Evolutionary conservation across 2,329 filamentous ascomycete genomes (phyloP), one percentile per base, ranked within the genome.

Genomic region (Pseudogymnoascus sp.): DNA sequence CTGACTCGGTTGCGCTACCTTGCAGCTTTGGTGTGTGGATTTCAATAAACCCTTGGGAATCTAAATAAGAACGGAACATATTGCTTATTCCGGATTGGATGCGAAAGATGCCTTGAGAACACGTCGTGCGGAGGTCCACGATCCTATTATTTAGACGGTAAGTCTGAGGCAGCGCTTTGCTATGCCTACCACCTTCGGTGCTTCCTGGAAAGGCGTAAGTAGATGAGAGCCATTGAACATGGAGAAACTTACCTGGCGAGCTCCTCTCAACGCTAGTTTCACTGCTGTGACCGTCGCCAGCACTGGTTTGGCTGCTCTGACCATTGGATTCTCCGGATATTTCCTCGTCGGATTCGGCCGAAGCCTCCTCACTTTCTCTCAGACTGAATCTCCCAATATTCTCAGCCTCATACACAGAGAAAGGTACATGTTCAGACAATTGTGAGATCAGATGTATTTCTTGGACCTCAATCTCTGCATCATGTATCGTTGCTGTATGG

Each of bases 1-100:
- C 93, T 56, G 90, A 96, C 75, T 97, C 93, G 0, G 93, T 96
- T 1, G 93, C 93, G 11, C 89, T 88, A 1, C 91, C 90, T 78
- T 96, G 91, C 46, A 97, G 80, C 77, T 96, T 97, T 1, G 93
- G 93, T 0, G 91, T 96, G 73, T 96, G 91, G 65, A 97, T 96
- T 75, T 97, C 93, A 64, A 96, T 88, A 73, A 97, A 97, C 14
- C 86, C 88, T 66, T 88, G 81, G 2, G 82, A 80, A 68, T 93
- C 89, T 0, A 97, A 82, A 1, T 88, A 86, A 8, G 82, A 76
- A 59, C 93, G 89, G 82, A 96, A 97, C 25, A 89, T 81, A 69
- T 89, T 89, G 69, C 89, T 88, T 63, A 96, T 85, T 25, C 86
- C 88, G 4, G 91, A 89, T 68, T 95, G 90, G 59, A 96, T 86